Evolutionary conservation across 2,329 filamentous ascomycete genomes (phyloP).

Genomic region (Phialemonium atrogriseum): DNA sequence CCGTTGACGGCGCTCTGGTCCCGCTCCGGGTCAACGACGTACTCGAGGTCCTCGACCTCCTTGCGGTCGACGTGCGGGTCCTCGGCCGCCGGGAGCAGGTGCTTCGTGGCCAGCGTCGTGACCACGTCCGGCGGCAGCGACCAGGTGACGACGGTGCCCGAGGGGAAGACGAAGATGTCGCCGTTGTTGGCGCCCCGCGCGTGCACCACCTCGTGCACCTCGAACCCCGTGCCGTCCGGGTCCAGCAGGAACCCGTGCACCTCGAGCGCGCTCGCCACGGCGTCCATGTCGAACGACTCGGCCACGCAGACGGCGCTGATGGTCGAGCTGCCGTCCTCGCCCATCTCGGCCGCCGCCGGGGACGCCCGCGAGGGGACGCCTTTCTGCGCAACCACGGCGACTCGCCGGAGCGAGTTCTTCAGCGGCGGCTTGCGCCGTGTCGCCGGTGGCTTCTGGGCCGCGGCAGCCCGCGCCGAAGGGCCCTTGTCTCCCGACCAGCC

Average conservation of each 20-base stretch:
- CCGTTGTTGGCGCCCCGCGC: conserved; percentile 56
- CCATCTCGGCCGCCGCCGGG: conserved; percentile 9
- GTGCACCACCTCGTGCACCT: conserved; percentile 54
- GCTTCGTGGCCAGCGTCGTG: conserved; percentile 57
- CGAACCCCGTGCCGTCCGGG: conserved; percentile 53
- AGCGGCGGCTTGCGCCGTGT: conserved; percentile 39
- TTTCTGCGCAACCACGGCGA: conserved; percentile 76
- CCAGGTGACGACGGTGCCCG: conserved; percentile 90
- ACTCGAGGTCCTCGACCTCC: conserved; percentile 88
- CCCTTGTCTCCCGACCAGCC: conserved; percentile 4
- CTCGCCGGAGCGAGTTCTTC: conserved; percentile 72
- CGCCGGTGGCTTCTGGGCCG: conserved; percentile 13
- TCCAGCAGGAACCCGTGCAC: conserved; percentile 54
- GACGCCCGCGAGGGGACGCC: conserved; percentile 31
- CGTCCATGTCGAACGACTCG: conserved; percentile 56
- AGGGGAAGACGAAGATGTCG: conserved; percentile 93
- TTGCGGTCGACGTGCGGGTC: conserved; percentile 61
- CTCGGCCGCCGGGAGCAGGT: conserved; percentile 68
- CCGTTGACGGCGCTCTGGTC: conserved; percentile 74
- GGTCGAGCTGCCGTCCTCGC: conserved; percentile 28
- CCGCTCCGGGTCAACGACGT: conserved; percentile 62
- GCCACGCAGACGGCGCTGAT: conserved; percentile 55
- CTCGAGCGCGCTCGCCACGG: conserved; percentile 48
- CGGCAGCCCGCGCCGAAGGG: conserved; percentile 8
- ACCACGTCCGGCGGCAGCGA: conserved; percentile 71